Percentiles rank a stretch among this genome's conserved stretches.
These are phyloP conservation scores for Fusarium sp. DNA, from an alignment of 2,329 filamentous ascomycete genomes.

Conservation along the genomic window DNA sequence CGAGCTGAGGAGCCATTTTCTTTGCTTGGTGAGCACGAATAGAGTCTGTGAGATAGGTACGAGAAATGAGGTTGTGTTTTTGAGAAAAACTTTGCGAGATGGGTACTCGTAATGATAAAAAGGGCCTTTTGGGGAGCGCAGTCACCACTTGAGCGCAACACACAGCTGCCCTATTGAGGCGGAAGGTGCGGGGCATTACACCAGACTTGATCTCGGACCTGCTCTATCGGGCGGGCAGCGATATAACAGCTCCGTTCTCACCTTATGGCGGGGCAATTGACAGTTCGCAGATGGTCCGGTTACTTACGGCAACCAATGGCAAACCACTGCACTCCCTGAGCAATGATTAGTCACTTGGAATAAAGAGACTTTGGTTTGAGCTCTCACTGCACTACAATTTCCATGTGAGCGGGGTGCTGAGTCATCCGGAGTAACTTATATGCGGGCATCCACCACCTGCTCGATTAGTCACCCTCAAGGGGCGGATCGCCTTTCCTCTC, in stretches of 20 bases:
- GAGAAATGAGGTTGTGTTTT: conserved; percentile 39
- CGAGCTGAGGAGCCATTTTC: conserved; percentile 91
- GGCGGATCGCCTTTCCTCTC: conserved; percentile 12
- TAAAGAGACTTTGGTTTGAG: neutral
- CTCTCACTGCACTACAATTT: neutral
- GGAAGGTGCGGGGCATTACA: conserved; percentile 60
- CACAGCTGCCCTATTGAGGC: conserved; percentile 49
- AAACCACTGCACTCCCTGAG: conserved; percentile 4
- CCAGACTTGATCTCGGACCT: conserved; percentile 43
- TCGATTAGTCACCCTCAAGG: conserved; percentile 34
- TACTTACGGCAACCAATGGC: conserved; percentile 48
- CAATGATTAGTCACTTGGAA: conserved; percentile 41
- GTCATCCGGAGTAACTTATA: conserved; percentile 26
- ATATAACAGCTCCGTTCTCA: conserved; percentile 37
- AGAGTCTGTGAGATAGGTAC: conserved; percentile 64
- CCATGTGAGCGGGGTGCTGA: neutral
- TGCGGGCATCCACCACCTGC: neutral
- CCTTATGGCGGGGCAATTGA: conserved; percentile 45
- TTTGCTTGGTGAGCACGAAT: conserved; percentile 69
- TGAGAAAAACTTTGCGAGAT: conserved; percentile 31
- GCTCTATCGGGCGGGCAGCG: conserved; percentile 42
- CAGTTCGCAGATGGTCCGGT: conserved; percentile 33
- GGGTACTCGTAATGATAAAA: conserved; percentile 38
- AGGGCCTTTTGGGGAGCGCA: conserved; percentile 41
- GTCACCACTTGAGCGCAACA: conserved; percentile 40